phyloP scores from a whole-genome alignment of 345 rosid genomes.

The rapeseed (Brassica napus) region Da-Ae NC_063445.1:56412501-56413000 shows the following conservation, averaged over 20 bases:
- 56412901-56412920: conserved; percentile 52
- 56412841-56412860: conserved; percentile 60
- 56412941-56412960: conserved; percentile 47
- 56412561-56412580: too few relatives aligned
- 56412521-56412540: too few relatives aligned
- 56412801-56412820: conserved; percentile 24
- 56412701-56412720: not conserved
- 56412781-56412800: conserved; percentile 16
- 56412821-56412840: conserved; percentile 88
- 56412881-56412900: conserved; percentile 53
- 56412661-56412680: too few relatives aligned
- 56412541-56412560: too few relatives aligned
- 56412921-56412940: conserved; percentile 44
- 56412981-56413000: conserved; percentile 42
- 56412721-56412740: not conserved
- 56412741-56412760: conserved; percentile 24
- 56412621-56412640: too few relatives aligned
- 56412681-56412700: not conserved
- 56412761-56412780: conserved; percentile 16
- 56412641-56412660: too few relatives aligned
- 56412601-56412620: too few relatives aligned
- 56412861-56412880: conserved; percentile 64
- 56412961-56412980: conserved; percentile 40
- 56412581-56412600: too few relatives aligned
- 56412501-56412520: too few relatives aligned